These are phyloP conservation scores for Hawksworthiomyces lignivorus DNA, from an alignment of 2,329 filamentous ascomycete species.

Conservation along the genomic window DNA sequence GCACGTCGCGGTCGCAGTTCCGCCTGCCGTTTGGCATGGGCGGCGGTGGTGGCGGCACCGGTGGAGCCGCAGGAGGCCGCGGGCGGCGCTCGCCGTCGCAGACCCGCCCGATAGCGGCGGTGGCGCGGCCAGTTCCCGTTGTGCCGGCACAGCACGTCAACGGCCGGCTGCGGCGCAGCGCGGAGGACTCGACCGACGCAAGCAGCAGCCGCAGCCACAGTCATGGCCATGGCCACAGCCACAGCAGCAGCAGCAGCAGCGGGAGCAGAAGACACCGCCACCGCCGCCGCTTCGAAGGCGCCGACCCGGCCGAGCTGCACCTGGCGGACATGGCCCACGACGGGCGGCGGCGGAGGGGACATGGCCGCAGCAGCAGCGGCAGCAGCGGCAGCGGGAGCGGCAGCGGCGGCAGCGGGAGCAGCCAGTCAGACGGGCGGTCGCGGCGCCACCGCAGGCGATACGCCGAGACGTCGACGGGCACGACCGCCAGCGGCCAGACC, in stretches of 20 bases:
- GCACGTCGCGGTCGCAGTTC: constrained; percentile 15
- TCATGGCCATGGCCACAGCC: no score
- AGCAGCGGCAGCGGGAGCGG: constrained; percentile 2
- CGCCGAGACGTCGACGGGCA: constrained; percentile 3
- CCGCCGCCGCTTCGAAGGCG: constrained; percentile 26
- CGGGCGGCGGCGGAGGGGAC: constrained; percentile 29
- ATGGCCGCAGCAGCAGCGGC: constrained; percentile 13
- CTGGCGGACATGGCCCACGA: constrained; percentile 37
- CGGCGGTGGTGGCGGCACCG: not conserved
- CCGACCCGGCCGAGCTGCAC: constrained; percentile 42
- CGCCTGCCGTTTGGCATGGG: not conserved
- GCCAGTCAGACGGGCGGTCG: constrained; percentile 4
- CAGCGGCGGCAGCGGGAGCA: constrained; percentile 4
- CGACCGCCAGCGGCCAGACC: constrained; percentile 4
- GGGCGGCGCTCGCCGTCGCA: not conserved
- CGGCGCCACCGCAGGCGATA: constrained; percentile 8
- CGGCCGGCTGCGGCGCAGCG: constrained; percentile 2
- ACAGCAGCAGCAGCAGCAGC: not conserved
- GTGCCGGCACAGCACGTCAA: constrained; percentile 12
- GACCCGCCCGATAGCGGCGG: not conserved
- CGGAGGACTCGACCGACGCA: not conserved
- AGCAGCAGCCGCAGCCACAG: no score
- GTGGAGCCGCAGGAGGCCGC: not conserved
- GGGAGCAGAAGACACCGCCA: constrained; percentile 3
- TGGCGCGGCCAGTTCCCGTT: not conserved